Conservation (phyloP, 441 rosid genomes). For the Adansonia grandidieri region DNA sequence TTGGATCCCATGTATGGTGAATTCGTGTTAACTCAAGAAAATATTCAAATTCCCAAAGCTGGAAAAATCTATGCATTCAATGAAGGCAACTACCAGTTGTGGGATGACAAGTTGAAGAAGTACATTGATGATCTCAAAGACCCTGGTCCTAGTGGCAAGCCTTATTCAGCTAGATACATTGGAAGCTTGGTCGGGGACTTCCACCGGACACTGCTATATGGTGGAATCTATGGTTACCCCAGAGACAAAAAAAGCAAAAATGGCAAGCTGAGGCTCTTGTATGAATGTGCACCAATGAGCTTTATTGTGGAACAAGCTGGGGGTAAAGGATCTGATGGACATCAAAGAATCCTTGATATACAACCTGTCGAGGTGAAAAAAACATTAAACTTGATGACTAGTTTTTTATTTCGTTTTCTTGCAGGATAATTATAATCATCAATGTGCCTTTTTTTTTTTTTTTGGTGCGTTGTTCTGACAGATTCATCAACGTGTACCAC, state of each 20-base stretch:
- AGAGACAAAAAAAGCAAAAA: constrained; percentile 90
- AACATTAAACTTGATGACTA: neutral
- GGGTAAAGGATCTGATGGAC: constrained; percentile 96
- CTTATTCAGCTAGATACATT: constrained; percentile 89
- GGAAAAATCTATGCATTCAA: constrained; percentile 89
- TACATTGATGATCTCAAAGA: constrained; percentile 87
- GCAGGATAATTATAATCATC: neutral
- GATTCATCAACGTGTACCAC: constrained; percentile 89
- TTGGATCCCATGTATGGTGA: constrained; percentile 94
- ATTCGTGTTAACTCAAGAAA: constrained; percentile 82
- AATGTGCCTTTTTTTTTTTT: neutral
- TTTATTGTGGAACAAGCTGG: constrained; percentile 97
- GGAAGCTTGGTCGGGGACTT: constrained; percentile 97
- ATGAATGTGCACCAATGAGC: constrained; percentile 98
- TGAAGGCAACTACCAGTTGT: constrained; percentile 89
- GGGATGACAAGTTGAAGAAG: constrained; percentile 90
- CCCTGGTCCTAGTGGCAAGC: constrained; percentile 85
- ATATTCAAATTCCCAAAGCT: constrained; percentile 75
- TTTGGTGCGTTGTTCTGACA: constrained; percentile 29
- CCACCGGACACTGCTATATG: constrained; percentile 83
- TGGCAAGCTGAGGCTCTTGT: constrained; percentile 88
- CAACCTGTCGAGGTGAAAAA: constrained; percentile 69
- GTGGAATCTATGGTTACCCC: constrained; percentile 93
- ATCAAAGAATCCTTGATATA: constrained; percentile 76
- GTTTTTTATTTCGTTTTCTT: neutral